phyloP scores from a whole-genome alignment of 2,329 filamentous ascomycete species.

The Colletotrichum filicis region DNA sequence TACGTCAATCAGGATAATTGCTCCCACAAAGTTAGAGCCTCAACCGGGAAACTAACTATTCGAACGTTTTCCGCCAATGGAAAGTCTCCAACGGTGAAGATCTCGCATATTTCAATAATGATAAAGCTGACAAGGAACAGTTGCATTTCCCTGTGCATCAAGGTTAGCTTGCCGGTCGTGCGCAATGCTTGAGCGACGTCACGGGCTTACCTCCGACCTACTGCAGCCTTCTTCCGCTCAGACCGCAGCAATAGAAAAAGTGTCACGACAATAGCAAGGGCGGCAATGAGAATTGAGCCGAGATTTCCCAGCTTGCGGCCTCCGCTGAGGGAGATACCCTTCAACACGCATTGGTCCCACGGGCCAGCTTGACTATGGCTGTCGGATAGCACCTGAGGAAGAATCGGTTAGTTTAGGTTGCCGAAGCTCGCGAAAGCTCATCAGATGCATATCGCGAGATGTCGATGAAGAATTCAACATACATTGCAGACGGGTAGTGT shows the following conservation, averaged over 20 bases:
- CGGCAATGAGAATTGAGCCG: constrained; percentile 89
- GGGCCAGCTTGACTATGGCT: constrained; percentile 67
- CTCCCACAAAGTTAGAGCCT: neutral
- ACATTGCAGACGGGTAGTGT: constrained; percentile 89
- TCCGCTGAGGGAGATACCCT: constrained; percentile 77
- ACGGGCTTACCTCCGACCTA: constrained; percentile 81
- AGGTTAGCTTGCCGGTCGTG: constrained; percentile 39
- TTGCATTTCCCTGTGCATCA: constrained; percentile 85
- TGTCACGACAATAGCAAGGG: constrained; percentile 77
- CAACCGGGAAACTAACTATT: constrained; percentile 66
- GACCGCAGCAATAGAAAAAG: constrained; percentile 80
- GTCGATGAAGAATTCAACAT: constrained; percentile 57
- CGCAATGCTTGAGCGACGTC: neutral
- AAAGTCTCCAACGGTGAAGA: constrained; percentile 93
- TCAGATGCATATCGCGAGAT: constrained; percentile 16
- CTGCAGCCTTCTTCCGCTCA: constrained; percentile 90
- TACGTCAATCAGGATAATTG: neutral
- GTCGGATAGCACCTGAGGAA: constrained; percentile 73
- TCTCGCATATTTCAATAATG: constrained; percentile 91
- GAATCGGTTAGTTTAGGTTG: constrained; percentile 36
- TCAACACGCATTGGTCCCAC: constrained; percentile 79
- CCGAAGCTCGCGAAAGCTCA: neutral
- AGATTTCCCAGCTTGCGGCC: constrained; percentile 81
- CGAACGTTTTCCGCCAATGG: constrained; percentile 78
- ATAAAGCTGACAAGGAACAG: constrained; percentile 89